phyloP scores from a whole-genome alignment of 257 asterid genomes.

The Buddleja alternifolia region DNA sequence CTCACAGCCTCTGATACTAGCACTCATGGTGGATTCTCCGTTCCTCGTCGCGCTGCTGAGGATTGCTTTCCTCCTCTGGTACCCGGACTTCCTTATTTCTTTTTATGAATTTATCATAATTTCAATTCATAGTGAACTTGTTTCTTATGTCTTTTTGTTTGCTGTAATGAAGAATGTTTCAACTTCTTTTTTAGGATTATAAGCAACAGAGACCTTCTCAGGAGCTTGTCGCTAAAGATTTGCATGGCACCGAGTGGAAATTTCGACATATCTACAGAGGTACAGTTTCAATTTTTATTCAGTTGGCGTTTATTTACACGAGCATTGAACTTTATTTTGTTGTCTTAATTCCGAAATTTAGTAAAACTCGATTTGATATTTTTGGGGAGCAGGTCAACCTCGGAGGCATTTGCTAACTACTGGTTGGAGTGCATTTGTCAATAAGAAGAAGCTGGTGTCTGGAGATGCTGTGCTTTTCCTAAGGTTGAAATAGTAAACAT shows the following conservation, averaged over 20 bases:
- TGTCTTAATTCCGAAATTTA: background rate
- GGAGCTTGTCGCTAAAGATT: constrained; percentile 94
- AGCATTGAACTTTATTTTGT: background rate
- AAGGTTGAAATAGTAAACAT: constrained; percentile 48
- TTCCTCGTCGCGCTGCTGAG: constrained; percentile 98
- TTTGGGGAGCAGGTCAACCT: constrained; percentile 82
- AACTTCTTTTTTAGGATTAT: constrained; percentile 58
- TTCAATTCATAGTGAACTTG: background rate
- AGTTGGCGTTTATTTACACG: background rate
- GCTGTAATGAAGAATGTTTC: background rate
- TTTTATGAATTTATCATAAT: background rate
- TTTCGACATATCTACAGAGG: constrained; percentile 97
- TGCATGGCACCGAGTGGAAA: constrained; percentile 90
- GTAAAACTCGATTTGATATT: background rate
- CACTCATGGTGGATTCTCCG: constrained; percentile 98
- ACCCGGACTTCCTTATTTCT: background rate
- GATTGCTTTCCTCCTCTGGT: constrained; percentile 99
- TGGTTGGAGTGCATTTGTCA: constrained; percentile 99
- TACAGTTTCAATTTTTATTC: constrained; percentile 24
- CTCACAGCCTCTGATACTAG: constrained; percentile 98
- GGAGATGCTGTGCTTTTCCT: constrained; percentile 98
- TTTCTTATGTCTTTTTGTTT: background rate
- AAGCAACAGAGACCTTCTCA: constrained; percentile 95
- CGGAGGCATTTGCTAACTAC: constrained; percentile 97
- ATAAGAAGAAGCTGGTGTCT: constrained; percentile 85